Evolutionary conservation across 2,329 filamentous ascomycete genomes (phyloP).

Genomic region (Fusarium albidum): DNA sequence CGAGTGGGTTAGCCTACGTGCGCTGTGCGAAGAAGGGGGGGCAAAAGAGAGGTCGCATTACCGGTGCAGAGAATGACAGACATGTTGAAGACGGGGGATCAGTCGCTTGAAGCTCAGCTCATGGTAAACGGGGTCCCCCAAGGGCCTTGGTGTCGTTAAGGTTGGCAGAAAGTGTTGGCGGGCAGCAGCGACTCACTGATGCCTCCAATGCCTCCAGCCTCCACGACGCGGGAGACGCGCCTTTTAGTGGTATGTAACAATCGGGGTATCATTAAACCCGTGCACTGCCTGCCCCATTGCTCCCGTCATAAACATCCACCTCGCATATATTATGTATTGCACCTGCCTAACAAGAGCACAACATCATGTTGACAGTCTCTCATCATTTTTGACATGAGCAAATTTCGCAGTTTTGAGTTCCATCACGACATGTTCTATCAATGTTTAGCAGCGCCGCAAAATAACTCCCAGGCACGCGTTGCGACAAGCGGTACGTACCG

Average conservation of each 20-base stretch:
- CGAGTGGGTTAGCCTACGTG: constrained; percentile 32
- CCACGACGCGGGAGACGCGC: constrained; percentile 14
- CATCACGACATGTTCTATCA: too few species aligned
- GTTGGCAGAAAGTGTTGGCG: constrained; percentile 16
- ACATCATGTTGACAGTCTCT: too few species aligned
- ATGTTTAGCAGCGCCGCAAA: too few species aligned
- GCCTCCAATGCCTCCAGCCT: constrained; percentile 32
- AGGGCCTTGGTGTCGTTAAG: constrained; percentile 21
- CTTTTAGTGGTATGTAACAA: constrained; percentile 20
- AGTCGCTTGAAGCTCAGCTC: constrained; percentile 33
- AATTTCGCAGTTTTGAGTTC: too few species aligned
- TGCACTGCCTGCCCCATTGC: background rate
- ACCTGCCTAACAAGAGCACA: background rate
- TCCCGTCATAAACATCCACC: too few species aligned
- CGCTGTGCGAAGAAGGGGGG: background rate
- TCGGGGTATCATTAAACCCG: constrained; percentile 23
- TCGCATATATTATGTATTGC: constrained; percentile 1
- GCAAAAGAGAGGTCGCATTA: constrained; percentile 42
- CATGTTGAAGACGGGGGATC: constrained; percentile 49
- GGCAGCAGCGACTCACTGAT: constrained; percentile 18
- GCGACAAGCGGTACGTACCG: background rate
- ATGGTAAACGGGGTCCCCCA: constrained; percentile 33
- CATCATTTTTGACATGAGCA: too few species aligned
- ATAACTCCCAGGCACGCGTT: too few species aligned
- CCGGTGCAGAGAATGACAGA: constrained; percentile 71